Conservation (phyloP, 129 eudicot species). For the Artemisia tridentata region DNA sequence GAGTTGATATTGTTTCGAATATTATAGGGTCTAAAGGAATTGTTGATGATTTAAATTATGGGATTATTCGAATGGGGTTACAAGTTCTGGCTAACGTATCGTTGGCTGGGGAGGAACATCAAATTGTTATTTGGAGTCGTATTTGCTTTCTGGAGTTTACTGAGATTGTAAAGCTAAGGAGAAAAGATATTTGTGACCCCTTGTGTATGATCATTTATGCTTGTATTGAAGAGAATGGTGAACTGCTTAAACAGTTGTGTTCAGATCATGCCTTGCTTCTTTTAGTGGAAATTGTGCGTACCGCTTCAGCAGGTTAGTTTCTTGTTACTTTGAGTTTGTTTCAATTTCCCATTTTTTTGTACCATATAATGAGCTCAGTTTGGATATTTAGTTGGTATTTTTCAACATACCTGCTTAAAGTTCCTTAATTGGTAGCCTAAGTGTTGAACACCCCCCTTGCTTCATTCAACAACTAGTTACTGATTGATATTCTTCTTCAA, state of each 20-base stretch:
- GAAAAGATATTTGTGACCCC: conserved; percentile 72
- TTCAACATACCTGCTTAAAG: too few species aligned
- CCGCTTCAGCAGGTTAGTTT: conserved; percentile 54
- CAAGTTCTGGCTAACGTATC: conserved; percentile 79
- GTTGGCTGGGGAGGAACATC: conserved; percentile 69
- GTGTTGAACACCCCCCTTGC: too few species aligned
- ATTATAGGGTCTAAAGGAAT: conserved; percentile 28
- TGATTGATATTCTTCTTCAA: background rate
- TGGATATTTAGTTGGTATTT: too few species aligned
- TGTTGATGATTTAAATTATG: conserved; percentile 41
- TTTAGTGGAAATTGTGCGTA: conserved; percentile 47
- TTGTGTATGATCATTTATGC: conserved; percentile 76
- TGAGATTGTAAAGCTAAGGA: conserved; percentile 55
- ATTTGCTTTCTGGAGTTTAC: conserved; percentile 46
- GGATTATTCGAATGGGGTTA: conserved; percentile 53
- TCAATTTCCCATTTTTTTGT: background rate
- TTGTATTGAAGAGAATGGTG: conserved; percentile 50
- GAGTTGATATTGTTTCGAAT: conserved; percentile 44
- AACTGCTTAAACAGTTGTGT: conserved; percentile 43
- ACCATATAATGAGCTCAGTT: too few species aligned
- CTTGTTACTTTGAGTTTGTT: conserved; percentile 7
- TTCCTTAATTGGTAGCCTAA: too few species aligned
- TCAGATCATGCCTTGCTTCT: conserved; percentile 51
- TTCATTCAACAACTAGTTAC: too few species aligned
- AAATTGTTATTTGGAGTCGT: conserved; percentile 49